Evolutionary conservation across 2,329 filamentous ascomycete genomes (phyloP).

Genomic region (Cercospora berteroae): DNA sequence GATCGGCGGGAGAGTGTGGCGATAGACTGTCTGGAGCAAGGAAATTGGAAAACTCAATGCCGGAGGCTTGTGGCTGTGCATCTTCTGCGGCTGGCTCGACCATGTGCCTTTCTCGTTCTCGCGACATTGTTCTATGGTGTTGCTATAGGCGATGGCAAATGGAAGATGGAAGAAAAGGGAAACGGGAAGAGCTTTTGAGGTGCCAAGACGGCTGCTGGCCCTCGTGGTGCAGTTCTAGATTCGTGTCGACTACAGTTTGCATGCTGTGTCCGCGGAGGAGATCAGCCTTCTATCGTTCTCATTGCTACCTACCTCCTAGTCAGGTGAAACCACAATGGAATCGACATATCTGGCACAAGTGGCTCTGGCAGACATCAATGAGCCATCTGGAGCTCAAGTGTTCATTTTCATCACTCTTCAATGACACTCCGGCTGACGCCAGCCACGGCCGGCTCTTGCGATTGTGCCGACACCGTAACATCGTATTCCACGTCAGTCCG

Average conservation of each 20-base stretch:
- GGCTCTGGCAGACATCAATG: too few species aligned
- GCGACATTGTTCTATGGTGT: neutral
- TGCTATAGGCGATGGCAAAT: neutral
- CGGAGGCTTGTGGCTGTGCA: neutral
- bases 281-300: too few species aligned
- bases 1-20: neutral
- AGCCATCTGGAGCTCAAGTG: too few species aligned
- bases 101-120: neutral
- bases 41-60: neutral
- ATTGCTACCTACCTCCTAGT: too few species aligned
- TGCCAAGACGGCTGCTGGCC: neutral
- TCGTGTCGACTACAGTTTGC: too few species aligned
- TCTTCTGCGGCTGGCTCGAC: neutral
- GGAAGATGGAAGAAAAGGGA: neutral
- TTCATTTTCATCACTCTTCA: slow-evolving; percentile 5
- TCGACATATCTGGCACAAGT: too few species aligned
- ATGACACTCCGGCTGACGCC: slow-evolving; percentile 4
- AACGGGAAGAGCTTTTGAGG: neutral
- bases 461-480: slow-evolving; percentile 37
- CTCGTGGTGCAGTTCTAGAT: neutral
- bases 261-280: too few species aligned
- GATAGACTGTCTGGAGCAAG: neutral
- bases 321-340: too few species aligned
- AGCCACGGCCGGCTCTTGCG: neutral
- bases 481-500: slow-evolving; percentile 71